These are phyloP conservation scores for Pythium biforme DNA, from an alignment of 352 stramenopile species.

Conservation along the genomic window DNA sequence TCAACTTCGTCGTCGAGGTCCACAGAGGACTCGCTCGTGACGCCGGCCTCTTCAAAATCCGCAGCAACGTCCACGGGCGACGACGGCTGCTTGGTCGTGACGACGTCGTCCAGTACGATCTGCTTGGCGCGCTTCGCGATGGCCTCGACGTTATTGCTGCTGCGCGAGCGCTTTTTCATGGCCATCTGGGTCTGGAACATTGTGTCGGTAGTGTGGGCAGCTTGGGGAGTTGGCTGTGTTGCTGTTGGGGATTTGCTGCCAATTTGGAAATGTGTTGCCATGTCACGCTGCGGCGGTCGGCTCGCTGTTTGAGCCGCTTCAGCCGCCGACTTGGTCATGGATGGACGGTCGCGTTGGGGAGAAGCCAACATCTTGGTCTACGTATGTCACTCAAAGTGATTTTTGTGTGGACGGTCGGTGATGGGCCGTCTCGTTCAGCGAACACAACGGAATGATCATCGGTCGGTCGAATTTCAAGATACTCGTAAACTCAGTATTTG, in stretches of 20 bases:
- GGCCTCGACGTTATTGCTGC: slow-evolving; percentile 2
- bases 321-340: neutral
- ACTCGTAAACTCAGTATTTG: neutral
- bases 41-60: slow-evolving; percentile 9
- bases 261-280: slow-evolving; percentile 5
- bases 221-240: neutral
- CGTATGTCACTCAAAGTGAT: neutral
- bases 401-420: slow-evolving; percentile 6
- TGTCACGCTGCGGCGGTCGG: neutral
- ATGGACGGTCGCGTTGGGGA: neutral
- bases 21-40: slow-evolving; percentile 11
- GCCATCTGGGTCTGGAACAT: slow-evolving; percentile 14
- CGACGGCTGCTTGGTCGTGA: neutral
- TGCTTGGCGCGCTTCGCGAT: slow-evolving; percentile 25
- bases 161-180: slow-evolving; percentile 23
- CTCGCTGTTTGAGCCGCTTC: neutral
- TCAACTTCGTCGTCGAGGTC: slow-evolving; percentile 4
- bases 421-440: slow-evolving; percentile 12
- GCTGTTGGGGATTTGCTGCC: neutral
- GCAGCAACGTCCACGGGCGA: slow-evolving; percentile 17
- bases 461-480: slow-evolving; percentile 22
- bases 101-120: slow-evolving; percentile 16
- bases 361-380: neutral
- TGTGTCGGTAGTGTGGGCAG: no score
- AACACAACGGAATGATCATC: slow-evolving; percentile 24